Conservation (phyloP, 129 eudicot species). For the Arctium lappa region DNA sequence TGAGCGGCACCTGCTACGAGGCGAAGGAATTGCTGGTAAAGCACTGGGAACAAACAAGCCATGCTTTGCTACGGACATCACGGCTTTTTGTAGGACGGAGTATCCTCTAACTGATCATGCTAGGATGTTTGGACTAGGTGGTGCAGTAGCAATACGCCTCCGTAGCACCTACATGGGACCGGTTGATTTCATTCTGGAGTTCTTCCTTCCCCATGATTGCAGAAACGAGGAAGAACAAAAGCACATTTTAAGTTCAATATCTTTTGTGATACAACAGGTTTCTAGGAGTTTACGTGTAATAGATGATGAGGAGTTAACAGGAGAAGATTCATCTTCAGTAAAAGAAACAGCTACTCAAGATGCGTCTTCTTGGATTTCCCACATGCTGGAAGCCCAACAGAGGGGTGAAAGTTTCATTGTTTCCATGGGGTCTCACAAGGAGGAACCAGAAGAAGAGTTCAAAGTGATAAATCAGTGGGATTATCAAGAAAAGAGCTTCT, state of each 20-base stretch:
- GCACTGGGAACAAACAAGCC: constrained; percentile 54
- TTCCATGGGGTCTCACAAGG: constrained; percentile 47
- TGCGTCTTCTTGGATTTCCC: constrained; percentile 45
- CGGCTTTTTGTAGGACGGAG: constrained; percentile 38
- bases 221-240: constrained; percentile 40
- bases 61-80: constrained; percentile 48
- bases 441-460: constrained; percentile 59
- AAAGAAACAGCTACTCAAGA: constrained; percentile 17
- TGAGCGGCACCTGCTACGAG: constrained; percentile 46
- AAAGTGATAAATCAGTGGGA: constrained; percentile 40
- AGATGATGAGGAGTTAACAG: constrained; percentile 35
- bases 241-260: constrained; percentile 36
- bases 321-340: constrained; percentile 21
- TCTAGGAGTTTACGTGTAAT: constrained; percentile 37
- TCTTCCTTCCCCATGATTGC: constrained; percentile 46
- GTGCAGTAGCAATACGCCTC: constrained; percentile 55
- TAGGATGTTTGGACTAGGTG: constrained; percentile 39
- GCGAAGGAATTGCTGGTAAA: constrained; percentile 60
- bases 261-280: constrained; percentile 33
- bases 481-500: not conserved
- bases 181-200: constrained; percentile 43
- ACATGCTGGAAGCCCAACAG: constrained; percentile 50
- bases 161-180: constrained; percentile 38
- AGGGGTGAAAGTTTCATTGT: constrained; percentile 56
- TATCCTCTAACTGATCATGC: constrained; percentile 62